Evolutionary conservation across 1,284 basidiomycete species (phyloP), one percentile per base, ranked within the genome.

Genomic region (Athelia sp.): DNA sequence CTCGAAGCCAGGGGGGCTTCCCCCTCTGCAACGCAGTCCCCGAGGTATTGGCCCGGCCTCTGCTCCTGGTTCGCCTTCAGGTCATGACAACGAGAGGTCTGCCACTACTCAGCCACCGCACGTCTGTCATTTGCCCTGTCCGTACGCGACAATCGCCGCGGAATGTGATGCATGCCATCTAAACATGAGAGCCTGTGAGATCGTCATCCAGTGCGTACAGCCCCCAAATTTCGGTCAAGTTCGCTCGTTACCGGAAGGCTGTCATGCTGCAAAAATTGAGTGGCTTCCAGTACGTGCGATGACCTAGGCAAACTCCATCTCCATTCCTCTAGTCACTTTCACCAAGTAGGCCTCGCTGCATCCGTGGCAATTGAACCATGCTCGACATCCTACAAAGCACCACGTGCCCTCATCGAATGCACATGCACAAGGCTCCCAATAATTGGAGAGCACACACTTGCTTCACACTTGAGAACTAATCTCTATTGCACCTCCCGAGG

Each of bases 401-500:
- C 43, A 26, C 18, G 17, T 10, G 11, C 43, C 9, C 43, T n/a
- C 43, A 22, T n/a, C 23, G 21, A 9, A 22, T 44, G n/a, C 15
- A n/a, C 4, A 13, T 29, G 26, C 19, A 17, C 36, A n/a, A 6
- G 36, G 36, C 19, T 40, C 38, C 51, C 43, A 46, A 19, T 24
- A 43, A 50, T 26, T 53, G 19, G 52, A 43, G 40, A 43, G 38
- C 50, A 17, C 18, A 22, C 44, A 45, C 50, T 50, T 45, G 58
- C 56, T 58, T 56, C 43, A 45, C 47, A 47, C 66, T 54, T 65
- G 67, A 69, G 67, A 68, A 61, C 67, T 57, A 64, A 64, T 67
- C 67, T 69, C 67, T 69, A 61, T 66, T 67, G 61, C 50, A 55
- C 50, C 58, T 62, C 64, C 66, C 64, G 58, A 51, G 59, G 65